Evolutionary conservation across 371 early-diverging fungal genomes (phyloP), one percentile per base, ranked within the genome.

Genomic region (Coemansia sp.): DNA sequence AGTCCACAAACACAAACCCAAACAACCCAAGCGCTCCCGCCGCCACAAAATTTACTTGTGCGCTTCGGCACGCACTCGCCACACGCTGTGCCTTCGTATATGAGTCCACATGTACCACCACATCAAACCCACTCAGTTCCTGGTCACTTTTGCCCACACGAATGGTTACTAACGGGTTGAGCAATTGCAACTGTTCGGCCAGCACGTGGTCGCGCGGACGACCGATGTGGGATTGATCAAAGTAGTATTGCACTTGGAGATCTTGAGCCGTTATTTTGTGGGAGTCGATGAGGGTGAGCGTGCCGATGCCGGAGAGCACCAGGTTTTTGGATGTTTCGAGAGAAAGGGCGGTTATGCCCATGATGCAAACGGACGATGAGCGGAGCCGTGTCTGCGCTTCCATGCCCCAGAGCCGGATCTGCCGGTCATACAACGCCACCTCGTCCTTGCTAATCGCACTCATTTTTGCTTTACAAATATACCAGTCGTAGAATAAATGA

Each of bases 381-480:
- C 92, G 83, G 82, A 97, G 68, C 42, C 71, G 66, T 18, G 18
- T 47, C 72, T 97, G 97, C 8, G 95, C 93, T 57, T 94, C 95
- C 63, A 93, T 68, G 8, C 97, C 97, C 96, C 96, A 97, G 21
- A 97, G 82, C 47, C 97, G 85, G 71, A 97, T 96, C 83, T 97
- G 97, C 16, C 97, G 85, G 82, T 97, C 97, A 65, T 97, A 97
- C 24, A 95, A 85, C 24, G 87, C 90, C 10, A 90, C 91, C 71
- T 95, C 97, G 60, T 94, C 97, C 24, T 69, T 78, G 64, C 82
- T 79, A n/a, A 82, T 69, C 34, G 48, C 61, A 14, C 61, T 13
- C 61, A 61, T 61, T 61, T 60, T 48, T 14, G 37, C 37, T 37
- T 37, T 37, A 37, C 37, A 37, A 37, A 10, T 37, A 37, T 37